phyloP scores from a whole-genome alignment of 805 yeast genomes.

The Pichia rugopelliculosa region DNA sequence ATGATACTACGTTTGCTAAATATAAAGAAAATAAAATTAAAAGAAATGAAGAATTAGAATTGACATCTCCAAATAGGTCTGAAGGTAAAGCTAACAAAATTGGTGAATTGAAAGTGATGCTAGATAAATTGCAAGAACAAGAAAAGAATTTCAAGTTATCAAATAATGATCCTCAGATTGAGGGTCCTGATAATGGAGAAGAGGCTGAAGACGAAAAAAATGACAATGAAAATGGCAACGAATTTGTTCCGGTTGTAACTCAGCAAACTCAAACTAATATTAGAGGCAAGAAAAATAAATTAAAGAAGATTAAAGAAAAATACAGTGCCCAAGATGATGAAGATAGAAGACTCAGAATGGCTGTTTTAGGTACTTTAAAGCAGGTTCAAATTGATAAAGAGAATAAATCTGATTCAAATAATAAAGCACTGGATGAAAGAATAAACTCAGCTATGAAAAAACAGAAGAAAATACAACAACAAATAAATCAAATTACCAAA shows the following conservation, averaged over 20 bases:
- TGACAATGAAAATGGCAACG: not conserved
- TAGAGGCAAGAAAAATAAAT: conserved; percentile 80
- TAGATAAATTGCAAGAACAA: conserved; percentile 21
- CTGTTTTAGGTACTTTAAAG: conserved; percentile 77
- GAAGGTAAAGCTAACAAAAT: conserved; percentile 20
- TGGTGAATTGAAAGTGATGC: conserved; percentile 26
- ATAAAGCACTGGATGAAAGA: conserved; percentile 2
- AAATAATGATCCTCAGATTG: conserved; percentile 4
- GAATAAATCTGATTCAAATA: conserved; percentile 6
- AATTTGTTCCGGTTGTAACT: conserved; percentile 14
- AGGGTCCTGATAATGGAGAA: conserved; percentile 12
- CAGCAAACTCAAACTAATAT: conserved; percentile 35
- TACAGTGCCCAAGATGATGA: conserved; percentile 91
- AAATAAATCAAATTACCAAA: conserved; percentile 25
- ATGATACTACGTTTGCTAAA: conserved; percentile 38
- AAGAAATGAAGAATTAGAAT: conserved; percentile 26
- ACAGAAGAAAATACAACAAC: conserved; percentile 24
- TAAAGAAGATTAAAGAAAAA: conserved; percentile 74
- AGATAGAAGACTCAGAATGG: conserved; percentile 67
- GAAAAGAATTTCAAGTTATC: conserved; percentile 5
- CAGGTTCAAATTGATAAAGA: conserved; percentile 31
- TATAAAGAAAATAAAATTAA: conserved; percentile 23
- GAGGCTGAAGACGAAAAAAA: not conserved
- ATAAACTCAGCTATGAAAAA: conserved; percentile 13
- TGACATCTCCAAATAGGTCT: conserved; percentile 23